These are phyloP conservation scores for Aspergillus wentii DNA, from an alignment of 495 filamentous ascomycete species.

Conservation along the genomic window DNA sequence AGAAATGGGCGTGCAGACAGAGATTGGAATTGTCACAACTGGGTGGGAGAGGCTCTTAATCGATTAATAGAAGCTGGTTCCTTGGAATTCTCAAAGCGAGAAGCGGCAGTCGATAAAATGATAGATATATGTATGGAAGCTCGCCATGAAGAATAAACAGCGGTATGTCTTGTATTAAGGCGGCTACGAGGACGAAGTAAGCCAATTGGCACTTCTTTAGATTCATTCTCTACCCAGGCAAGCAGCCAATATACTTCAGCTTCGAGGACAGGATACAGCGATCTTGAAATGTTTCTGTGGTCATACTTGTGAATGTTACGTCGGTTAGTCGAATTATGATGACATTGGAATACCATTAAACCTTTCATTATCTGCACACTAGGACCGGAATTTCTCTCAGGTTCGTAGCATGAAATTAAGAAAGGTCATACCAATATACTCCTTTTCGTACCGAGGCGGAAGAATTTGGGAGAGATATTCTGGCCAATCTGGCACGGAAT, in stretches of 20 bases:
- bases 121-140: slow-evolving; percentile 20
- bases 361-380: too few species aligned
- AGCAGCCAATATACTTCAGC: too few species aligned
- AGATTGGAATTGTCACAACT: slow-evolving; percentile 27
- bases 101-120: slow-evolving; percentile 19
- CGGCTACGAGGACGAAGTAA: too few species aligned
- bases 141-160: slow-evolving; percentile 19
- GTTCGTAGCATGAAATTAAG: not conserved
- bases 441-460: not conserved
- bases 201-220: too few species aligned
- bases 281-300: too few species aligned
- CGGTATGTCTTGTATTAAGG: too few species aligned
- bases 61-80: slow-evolving; percentile 11
- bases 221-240: too few species aligned
- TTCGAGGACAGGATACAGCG: too few species aligned
- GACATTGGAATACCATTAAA: too few species aligned
- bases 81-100: slow-evolving; percentile 6
- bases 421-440: slow-evolving; percentile 4
- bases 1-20: not conserved
- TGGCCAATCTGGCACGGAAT: slow-evolving; percentile 2
- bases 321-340: too few species aligned
- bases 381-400: too few species aligned
- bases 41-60: slow-evolving; percentile 19
- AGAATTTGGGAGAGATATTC: slow-evolving; percentile 1
- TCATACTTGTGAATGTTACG: too few species aligned